Evolutionary conservation across 441 rosid genomes (phyloP).

Genomic region (Populus trichocarpa): DNA sequence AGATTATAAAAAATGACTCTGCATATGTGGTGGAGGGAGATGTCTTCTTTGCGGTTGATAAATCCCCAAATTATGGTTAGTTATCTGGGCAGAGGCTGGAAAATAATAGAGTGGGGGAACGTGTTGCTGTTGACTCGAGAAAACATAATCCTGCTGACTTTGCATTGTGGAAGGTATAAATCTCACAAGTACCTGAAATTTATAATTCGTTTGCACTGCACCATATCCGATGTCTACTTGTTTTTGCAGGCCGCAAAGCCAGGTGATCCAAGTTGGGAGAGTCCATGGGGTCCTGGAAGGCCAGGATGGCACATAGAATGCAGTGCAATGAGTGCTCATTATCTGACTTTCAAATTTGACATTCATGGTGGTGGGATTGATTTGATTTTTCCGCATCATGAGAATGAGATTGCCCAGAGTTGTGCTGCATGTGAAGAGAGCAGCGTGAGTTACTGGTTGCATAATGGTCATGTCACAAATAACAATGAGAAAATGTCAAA

Average conservation of each 20-base stretch:
- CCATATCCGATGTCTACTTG: neutral
- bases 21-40: conserved; percentile 77
- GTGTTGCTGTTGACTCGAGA: conserved; percentile 84
- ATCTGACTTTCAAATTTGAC: conserved; percentile 67
- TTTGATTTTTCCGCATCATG: conserved; percentile 90
- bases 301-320: conserved; percentile 99
- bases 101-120: conserved; percentile 78
- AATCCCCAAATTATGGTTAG: conserved; percentile 71
- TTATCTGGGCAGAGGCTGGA: conserved; percentile 75
- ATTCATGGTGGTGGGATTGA: conserved; percentile 97
- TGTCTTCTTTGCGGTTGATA: conserved; percentile 79
- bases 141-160: conserved; percentile 90
- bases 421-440: conserved; percentile 71
- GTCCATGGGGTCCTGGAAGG: conserved; percentile 90
- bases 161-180: conserved; percentile 88
- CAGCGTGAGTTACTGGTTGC: too few relatives aligned
- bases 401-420: conserved; percentile 89
- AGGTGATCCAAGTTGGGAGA: conserved; percentile 85
- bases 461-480: conserved; percentile 88
- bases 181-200: neutral
- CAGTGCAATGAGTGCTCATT: conserved; percentile 96
- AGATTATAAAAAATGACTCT: conserved; percentile 75
- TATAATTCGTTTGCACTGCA: neutral
- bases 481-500: conserved; percentile 92
- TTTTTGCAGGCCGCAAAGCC: conserved; percentile 77